phyloP scores from a whole-genome alignment of 805 yeast species.

The Middelhovenomyces tepae region DNA sequence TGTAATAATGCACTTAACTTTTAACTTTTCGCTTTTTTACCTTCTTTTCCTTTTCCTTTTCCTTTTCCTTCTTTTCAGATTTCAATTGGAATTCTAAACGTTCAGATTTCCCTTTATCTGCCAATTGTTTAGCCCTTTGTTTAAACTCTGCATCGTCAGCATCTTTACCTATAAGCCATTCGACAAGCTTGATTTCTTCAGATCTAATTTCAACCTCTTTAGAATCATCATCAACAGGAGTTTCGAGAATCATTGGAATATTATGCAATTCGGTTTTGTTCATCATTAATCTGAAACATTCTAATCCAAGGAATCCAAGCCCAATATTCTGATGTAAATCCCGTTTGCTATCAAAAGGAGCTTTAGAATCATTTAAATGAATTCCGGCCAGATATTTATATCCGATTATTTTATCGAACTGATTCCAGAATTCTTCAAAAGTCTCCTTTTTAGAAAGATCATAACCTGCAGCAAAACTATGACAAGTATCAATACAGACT shows the following conservation, averaged over 20 bases:
- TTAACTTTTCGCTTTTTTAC: not conserved
- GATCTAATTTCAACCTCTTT: constrained; percentile 42
- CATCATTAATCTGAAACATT: constrained; percentile 70
- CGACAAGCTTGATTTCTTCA: constrained; percentile 67
- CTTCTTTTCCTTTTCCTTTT: not conserved
- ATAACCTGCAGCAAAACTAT: constrained; percentile 93
- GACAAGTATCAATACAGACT: constrained; percentile 94
- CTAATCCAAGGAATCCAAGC: constrained; percentile 80
- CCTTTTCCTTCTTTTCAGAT: constrained; percentile 46
- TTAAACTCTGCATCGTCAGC: constrained; percentile 47
- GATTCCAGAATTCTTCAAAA: constrained; percentile 61
- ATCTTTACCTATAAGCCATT: constrained; percentile 61
- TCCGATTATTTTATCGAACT: constrained; percentile 71
- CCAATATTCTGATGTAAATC: constrained; percentile 91
- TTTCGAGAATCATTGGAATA: constrained; percentile 79
- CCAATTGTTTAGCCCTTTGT: constrained; percentile 41
- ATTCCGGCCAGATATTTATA: constrained; percentile 65
- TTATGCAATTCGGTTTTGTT: constrained; percentile 52
- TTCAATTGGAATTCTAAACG: constrained; percentile 62
- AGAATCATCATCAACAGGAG: constrained; percentile 42
- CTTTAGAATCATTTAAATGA: constrained; percentile 91
- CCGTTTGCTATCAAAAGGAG: constrained; percentile 81
- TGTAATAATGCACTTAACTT: not conserved
- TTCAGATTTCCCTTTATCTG: constrained; percentile 54
- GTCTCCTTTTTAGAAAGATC: constrained; percentile 57